Percentiles rank a stretch among this genome's conserved stretches.
Evolutionary conservation across 2,329 filamentous ascomycete genomes (phyloP).

Genomic region (Incumbomyces delicatus): DNA sequence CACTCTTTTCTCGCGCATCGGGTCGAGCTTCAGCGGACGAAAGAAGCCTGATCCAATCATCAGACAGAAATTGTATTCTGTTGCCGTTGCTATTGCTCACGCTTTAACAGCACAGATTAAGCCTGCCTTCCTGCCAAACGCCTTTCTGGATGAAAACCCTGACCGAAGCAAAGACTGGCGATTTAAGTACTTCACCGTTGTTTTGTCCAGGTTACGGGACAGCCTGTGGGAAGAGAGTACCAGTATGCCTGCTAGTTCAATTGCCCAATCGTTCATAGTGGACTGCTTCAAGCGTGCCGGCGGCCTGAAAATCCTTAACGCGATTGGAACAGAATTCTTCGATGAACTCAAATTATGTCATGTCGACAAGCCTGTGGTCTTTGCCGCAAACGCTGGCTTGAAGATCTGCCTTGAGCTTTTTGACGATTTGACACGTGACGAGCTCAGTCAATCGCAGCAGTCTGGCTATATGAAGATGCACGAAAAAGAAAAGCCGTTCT

Average conservation of each 20-base stretch:
- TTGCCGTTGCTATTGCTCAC: conserved; percentile 61
- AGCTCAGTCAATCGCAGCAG: conserved; percentile 65
- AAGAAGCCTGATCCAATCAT: conserved; percentile 58
- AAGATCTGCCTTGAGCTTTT: conserved; percentile 64
- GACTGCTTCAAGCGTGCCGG: conserved; percentile 75
- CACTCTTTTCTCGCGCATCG: conserved; percentile 74
- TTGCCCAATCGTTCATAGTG: conserved; percentile 58
- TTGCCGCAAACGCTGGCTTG: conserved; percentile 52
- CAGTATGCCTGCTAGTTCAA: conserved; percentile 9
- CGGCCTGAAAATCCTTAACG: conserved; percentile 64
- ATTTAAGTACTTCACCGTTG: conserved; percentile 72
- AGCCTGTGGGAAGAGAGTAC: conserved; percentile 29
- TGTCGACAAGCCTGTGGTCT: conserved; percentile 31
- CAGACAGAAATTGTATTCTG: conserved; percentile 51
- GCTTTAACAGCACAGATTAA: conserved; percentile 60
- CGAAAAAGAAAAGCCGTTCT: conserved; percentile 49
- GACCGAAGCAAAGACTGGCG: conserved; percentile 49
- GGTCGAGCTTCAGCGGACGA: conserved; percentile 68
- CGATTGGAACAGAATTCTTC: conserved; percentile 61
- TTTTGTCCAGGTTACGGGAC: conserved; percentile 53
- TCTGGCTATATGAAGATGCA: conserved; percentile 44
- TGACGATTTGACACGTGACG: conserved; percentile 63
- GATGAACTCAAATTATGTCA: conserved; percentile 44
- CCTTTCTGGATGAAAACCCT: conserved; percentile 27
- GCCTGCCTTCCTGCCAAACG: conserved; percentile 34